A percentile compares a stretch with the other conserved stretches of the same genome.
These are phyloP conservation scores for Elaeis oleifera DNA, from an alignment of 202 grass and related monocot genomes.

Conservation along the genomic window DNA sequence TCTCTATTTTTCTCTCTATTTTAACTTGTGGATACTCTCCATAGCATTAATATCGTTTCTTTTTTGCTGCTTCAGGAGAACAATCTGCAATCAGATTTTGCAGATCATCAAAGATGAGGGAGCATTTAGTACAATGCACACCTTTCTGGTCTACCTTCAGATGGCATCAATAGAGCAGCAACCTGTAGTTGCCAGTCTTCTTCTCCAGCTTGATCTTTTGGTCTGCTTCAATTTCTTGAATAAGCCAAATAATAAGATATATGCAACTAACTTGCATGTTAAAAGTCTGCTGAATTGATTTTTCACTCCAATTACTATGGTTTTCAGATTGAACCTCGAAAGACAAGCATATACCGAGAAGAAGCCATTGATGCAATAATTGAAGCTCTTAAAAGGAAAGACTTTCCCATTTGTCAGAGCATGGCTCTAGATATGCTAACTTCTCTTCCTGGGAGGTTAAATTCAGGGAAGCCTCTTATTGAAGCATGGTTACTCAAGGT, in stretches of 20 bases:
- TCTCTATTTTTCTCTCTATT: too few relatives aligned
- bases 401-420: not conserved
- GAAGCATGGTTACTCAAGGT: conserved; percentile 16
- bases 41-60: not conserved
- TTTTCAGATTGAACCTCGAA: conserved; percentile 17
- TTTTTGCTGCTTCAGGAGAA: conserved; percentile 1
- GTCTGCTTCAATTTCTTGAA: not conserved
- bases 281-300: too few relatives aligned
- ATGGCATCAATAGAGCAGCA: conserved; percentile 3
- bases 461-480: not conserved
- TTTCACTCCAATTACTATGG: not conserved
- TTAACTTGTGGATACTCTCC: too few relatives aligned
- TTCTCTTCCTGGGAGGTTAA: not conserved
- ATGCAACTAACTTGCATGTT: too few relatives aligned
- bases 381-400: conserved; percentile 5
- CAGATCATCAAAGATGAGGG: conserved; percentile 3
- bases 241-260: too few relatives aligned
- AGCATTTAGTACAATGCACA: conserved; percentile 9
- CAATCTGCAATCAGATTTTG: not conserved
- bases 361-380: conserved; percentile 13
- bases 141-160: conserved; percentile 11
- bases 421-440: not conserved
- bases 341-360: conserved; percentile 8
- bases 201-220: conserved; percentile 17
- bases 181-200: conserved; percentile 1